Evolutionary conservation across 129 eudicot genomes (phyloP), one percentile per base, ranked within the genome.

Genomic region (Apium graveolens): DNA sequence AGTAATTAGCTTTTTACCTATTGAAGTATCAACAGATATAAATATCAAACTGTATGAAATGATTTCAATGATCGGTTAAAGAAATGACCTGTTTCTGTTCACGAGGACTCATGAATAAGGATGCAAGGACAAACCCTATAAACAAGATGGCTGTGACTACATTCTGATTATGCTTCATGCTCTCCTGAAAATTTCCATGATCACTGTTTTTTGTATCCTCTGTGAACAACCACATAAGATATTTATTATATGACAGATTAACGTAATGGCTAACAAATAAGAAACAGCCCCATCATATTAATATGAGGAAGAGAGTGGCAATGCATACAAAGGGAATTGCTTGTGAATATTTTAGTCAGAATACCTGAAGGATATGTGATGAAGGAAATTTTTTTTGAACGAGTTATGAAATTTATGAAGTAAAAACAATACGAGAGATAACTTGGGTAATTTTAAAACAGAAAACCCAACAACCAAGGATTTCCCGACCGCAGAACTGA

Each of bases 121-220:
- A 84, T 83, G 88, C 32, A 42, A 86, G 80, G 60, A 83, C 88
- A 84, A 84, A 88, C 48, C 74, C 83, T 60, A 88, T 65, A 78
- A 86, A 86, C 80, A 90, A 34, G 69, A 82, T 80, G 41, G 87
- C 82, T 45, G 86, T 51, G 77, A 83, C 11, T 69, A 84, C 5
- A 84, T 43, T 81, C 82, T 83, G 90, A 70, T 48, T 75, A 72
- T 82, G 78, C 87, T 80, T 90, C 55, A 76, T 43, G 73, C 66
- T 75, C 43, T 87, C 89, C 43, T 77, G 75, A 34, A 65, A 75
- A 73, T 81, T 76, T 42, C 89, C 90, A 63, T 84, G 83, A 12
- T 85, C 92, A 77, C 84, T 85, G 55, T 84, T 68, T 51, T 89
- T 78, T 18, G 90, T 78, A 76, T 88, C 90, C 80, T 86, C 96